A percentile compares a stretch with the other conserved stretches of the same genome.
These are phyloP conservation scores for Turnera subulata DNA, from an alignment of 345 rosid genomes.

Conservation along the genomic window DNA sequence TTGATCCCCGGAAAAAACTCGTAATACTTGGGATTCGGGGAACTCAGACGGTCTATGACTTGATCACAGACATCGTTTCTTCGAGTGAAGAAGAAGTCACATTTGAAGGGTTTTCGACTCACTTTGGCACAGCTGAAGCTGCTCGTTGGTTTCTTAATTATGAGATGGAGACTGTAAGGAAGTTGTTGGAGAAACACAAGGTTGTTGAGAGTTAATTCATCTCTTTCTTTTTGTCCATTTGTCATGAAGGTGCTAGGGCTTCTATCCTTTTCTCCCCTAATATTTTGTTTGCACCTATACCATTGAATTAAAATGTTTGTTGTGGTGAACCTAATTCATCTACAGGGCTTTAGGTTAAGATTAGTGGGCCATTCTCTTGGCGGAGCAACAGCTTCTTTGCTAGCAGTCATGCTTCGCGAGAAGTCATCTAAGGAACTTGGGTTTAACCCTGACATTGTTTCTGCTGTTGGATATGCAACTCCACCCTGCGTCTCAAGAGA, in stretches of 20 bases:
- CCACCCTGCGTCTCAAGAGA: constrained; percentile 91
- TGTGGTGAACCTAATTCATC: constrained; percentile 32
- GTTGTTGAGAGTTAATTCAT: constrained; percentile 22
- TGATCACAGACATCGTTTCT: constrained; percentile 77
- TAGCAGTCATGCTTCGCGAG: constrained; percentile 78
- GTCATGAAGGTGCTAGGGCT: too few species aligned
- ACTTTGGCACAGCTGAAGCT: constrained; percentile 95
- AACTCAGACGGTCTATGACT: constrained; percentile 83
- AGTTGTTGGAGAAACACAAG: constrained; percentile 64
- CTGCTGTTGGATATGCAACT: constrained; percentile 88
- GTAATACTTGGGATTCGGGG: constrained; percentile 80
- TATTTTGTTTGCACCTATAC: not conserved
- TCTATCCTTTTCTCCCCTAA: not conserved
- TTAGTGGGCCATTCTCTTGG: constrained; percentile 98
- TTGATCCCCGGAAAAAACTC: constrained; percentile 71
- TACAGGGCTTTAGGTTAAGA: constrained; percentile 92
- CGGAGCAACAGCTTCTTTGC: constrained; percentile 76
- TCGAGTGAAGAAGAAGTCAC: constrained; percentile 78
- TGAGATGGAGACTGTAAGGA: constrained; percentile 65
- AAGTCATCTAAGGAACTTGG: constrained; percentile 72
- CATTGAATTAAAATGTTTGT: not conserved
- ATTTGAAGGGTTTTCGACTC: constrained; percentile 88
- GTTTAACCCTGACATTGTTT: constrained; percentile 63
- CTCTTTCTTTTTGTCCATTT: not conserved
- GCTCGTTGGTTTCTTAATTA: constrained; percentile 91